phyloP scores from a whole-genome alignment of 2,329 filamentous ascomycete species.

The Pseudogymnoascus verrucosus region DNA sequence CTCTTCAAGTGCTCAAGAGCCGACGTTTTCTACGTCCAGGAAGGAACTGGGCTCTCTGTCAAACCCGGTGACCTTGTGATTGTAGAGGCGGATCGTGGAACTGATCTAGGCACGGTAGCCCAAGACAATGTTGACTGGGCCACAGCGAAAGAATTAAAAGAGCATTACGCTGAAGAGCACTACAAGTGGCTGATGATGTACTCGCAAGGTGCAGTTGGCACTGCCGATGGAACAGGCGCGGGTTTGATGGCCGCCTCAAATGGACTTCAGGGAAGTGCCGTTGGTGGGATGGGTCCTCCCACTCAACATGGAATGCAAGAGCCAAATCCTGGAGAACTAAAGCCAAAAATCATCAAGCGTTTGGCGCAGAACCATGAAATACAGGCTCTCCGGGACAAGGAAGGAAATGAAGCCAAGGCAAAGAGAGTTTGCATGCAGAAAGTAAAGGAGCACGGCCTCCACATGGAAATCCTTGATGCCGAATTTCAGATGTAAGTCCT shows the following conservation, averaged over 20 bases:
- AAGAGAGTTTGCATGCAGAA: slow-evolving; percentile 96
- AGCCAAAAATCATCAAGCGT: slow-evolving; percentile 94
- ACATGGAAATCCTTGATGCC: slow-evolving; percentile 98
- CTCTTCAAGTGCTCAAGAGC: slow-evolving; percentile 94
- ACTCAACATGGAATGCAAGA: slow-evolving; percentile 68
- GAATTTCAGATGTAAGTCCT: slow-evolving; percentile 90
- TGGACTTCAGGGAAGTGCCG: slow-evolving; percentile 59
- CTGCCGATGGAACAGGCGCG: slow-evolving; percentile 51
- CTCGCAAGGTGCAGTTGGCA: slow-evolving; percentile 64
- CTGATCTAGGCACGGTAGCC: slow-evolving; percentile 87
- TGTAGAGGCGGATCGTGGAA: slow-evolving; percentile 92
- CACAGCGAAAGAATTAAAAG: slow-evolving; percentile 79
- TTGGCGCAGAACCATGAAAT: slow-evolving; percentile 89
- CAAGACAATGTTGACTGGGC: slow-evolving; percentile 83
- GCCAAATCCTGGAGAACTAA: slow-evolving; percentile 65
- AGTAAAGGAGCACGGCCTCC: slow-evolving; percentile 84
- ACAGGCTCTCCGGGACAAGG: slow-evolving; percentile 81
- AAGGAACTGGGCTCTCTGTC: slow-evolving; percentile 85
- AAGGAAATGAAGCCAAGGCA: slow-evolving; percentile 94
- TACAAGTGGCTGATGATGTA: slow-evolving; percentile 99
- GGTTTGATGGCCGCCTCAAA: slow-evolving; percentile 57
- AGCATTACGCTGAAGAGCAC: slow-evolving; percentile 88
- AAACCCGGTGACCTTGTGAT: slow-evolving; percentile 92
- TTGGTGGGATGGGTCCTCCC: slow-evolving; percentile 71
- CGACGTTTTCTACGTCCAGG: slow-evolving; percentile 94